phyloP scores from a whole-genome alignment of 2,329 filamentous ascomycete genomes.

The Aspergillus fijiensis region DNA sequence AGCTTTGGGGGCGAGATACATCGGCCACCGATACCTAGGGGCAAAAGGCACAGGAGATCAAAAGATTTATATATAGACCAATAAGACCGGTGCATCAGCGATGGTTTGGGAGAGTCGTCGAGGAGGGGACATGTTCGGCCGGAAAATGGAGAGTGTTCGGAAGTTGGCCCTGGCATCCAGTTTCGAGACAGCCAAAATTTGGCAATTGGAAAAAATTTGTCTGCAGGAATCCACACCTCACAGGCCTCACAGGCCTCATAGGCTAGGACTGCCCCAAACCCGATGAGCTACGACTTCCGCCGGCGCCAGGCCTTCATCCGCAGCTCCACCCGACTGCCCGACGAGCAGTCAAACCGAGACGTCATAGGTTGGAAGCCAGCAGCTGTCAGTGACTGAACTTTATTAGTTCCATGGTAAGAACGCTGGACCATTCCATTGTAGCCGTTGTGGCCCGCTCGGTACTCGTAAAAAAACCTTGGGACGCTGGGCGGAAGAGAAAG shows the following conservation, averaged over 20 bases:
- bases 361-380: neutral
- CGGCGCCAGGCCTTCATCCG: constrained; percentile 1
- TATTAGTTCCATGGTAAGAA: neutral
- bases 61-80: constrained; percentile 5
- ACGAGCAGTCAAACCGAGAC: neutral
- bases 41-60: neutral
- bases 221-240: neutral
- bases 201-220: constrained; percentile 2
- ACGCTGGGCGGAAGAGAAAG: neutral
- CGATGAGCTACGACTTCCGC: neutral
- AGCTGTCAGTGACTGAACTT: constrained; percentile 4
- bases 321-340: constrained; percentile 1
- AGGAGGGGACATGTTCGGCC: constrained; percentile 11
- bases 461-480: neutral
- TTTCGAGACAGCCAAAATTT: constrained; percentile 1
- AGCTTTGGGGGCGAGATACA: neutral
- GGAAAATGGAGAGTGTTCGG: constrained; percentile 13
- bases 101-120: neutral
- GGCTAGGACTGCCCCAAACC: neutral
- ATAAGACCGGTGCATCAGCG: constrained; percentile 1
- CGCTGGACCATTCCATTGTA: constrained; percentile 6
- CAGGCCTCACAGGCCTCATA: neutral
- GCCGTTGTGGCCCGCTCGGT: constrained; percentile 7
- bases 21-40: neutral
- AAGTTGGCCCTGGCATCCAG: constrained; percentile 3